These are phyloP conservation scores for Peterozyma xylosa DNA, from an alignment of 805 yeast species.

Conservation along the genomic window DNA sequence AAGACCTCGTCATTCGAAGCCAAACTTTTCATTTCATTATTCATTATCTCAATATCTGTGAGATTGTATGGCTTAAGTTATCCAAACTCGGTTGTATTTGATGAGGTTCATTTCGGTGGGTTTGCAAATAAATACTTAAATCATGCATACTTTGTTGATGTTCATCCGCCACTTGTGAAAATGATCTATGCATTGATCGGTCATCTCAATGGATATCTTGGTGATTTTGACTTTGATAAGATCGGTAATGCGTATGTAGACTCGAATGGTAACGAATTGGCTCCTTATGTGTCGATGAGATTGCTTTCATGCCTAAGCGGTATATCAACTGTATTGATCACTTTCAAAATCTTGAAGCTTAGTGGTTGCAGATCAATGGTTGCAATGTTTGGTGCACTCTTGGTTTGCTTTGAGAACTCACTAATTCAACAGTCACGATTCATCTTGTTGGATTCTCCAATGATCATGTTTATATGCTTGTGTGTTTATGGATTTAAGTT, in stretches of 20 bases:
- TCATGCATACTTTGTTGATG: constrained; percentile 61
- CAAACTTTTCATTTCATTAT: constrained; percentile 14
- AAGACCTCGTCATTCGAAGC: constrained; percentile 14
- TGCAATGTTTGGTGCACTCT: constrained; percentile 40
- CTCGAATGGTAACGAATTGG: constrained; percentile 15
- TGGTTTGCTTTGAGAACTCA: constrained; percentile 59
- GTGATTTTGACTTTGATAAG: constrained; percentile 27
- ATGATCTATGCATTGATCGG: constrained; percentile 51
- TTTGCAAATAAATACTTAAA: constrained; percentile 36
- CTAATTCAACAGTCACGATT: constrained; percentile 53
- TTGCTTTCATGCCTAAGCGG: constrained; percentile 51
- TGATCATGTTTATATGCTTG: constrained; percentile 37
- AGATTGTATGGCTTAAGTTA: constrained; percentile 25
- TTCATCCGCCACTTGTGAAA: constrained; percentile 67
- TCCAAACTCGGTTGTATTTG: constrained; percentile 38
- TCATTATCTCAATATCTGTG: constrained; percentile 15
- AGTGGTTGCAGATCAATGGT: constrained; percentile 44
- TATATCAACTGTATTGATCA: constrained; percentile 39
- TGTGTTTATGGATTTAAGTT: constrained; percentile 44
- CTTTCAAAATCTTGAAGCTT: constrained; percentile 47
- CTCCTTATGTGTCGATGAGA: constrained; percentile 50
- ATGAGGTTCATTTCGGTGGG: constrained; percentile 36
- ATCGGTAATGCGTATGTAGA: constrained; percentile 38
- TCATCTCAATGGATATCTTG: constrained; percentile 45
- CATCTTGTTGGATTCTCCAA: constrained; percentile 36